Evolutionary conservation across 139 green algal genomes (phyloP).

Genomic region (Tetradesmus lagerheimii): DNA sequence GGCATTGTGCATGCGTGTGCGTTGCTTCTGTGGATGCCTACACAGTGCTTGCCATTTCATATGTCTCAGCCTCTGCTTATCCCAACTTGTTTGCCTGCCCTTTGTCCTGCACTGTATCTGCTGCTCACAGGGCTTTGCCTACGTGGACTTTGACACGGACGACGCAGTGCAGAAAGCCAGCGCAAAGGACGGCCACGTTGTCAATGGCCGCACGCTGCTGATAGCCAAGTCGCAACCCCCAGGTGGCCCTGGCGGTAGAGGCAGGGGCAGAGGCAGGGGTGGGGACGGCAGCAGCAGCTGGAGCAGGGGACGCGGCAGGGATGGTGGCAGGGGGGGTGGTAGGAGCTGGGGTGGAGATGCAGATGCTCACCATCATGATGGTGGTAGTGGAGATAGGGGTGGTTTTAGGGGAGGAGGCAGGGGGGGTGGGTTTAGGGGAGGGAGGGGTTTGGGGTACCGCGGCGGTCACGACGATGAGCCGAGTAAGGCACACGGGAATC

Average conservation of each 20-base stretch:
- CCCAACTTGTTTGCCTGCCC: neutral
- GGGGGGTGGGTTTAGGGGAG: neutral
- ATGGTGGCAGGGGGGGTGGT: neutral
- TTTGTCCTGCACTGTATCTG: neutral
- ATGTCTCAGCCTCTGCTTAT: too few relatives aligned
- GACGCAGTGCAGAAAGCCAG: slow-evolving; percentile 68
- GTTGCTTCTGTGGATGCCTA: too few relatives aligned
- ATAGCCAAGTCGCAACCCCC: slow-evolving; percentile 78
- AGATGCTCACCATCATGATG: neutral
- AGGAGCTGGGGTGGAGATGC: neutral
- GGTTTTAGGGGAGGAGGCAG: neutral
- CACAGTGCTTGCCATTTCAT: too few relatives aligned
- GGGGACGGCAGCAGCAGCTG: neutral
- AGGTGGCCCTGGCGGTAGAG: slow-evolving; percentile 14
- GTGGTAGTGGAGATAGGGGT: neutral
- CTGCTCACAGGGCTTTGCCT: slow-evolving; percentile 80
- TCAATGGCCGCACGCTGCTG: slow-evolving; percentile 70
- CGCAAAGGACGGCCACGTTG: slow-evolving; percentile 51
- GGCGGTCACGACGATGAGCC: neutral
- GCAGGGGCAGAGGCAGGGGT: slow-evolving; percentile 22
- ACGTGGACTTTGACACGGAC: slow-evolving; percentile 79
- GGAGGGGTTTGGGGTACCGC: neutral
- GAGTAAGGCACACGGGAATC: neutral
- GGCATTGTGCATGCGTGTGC: too few relatives aligned
- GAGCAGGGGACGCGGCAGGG: neutral